These are phyloP conservation scores for Evernia prunastri DNA, from an alignment of 495 filamentous ascomycete genomes.

Conservation along the genomic window DNA sequence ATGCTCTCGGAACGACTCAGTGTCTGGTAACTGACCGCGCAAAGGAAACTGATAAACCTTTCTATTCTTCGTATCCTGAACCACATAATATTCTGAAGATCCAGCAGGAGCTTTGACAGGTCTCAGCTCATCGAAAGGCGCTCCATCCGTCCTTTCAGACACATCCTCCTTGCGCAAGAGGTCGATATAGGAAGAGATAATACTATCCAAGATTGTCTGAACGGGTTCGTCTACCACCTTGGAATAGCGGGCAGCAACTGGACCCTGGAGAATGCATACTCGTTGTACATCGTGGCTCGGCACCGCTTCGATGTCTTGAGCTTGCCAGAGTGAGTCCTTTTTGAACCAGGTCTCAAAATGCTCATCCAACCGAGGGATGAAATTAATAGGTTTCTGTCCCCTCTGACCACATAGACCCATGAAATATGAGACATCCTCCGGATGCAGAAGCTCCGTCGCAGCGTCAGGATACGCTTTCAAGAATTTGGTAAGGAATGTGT, in stretches of 20 bases:
- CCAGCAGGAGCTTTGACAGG: no score
- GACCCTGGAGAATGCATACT: conserved; percentile 39
- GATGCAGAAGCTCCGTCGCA: conserved; percentile 26
- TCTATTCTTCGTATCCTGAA: no score
- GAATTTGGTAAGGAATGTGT: conserved; percentile 14
- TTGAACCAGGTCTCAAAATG: conserved; percentile 42
- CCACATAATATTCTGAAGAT: no score
- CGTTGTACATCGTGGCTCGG: conserved; percentile 34
- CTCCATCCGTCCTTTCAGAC: no score
- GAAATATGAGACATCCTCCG: conserved; percentile 35
- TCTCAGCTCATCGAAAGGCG: no score
- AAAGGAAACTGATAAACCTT: no score
- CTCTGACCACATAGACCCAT: conserved; percentile 28
- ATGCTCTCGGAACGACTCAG: no score
- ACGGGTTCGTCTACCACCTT: conserved; percentile 18
- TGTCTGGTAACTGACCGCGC: no score
- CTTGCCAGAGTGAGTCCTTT: conserved; percentile 42
- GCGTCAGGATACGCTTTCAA: conserved; percentile 24
- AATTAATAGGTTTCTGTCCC: conserved; percentile 36
- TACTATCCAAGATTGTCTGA: neutral
- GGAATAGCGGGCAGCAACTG: conserved; percentile 35
- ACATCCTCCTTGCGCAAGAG: neutral
- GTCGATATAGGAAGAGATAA: neutral
- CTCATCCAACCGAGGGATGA: conserved; percentile 36
- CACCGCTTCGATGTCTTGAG: conserved; percentile 39